Base-by-base conservation (phyloP, 1,284 basidiomycete genomes). In the Stereum hirsutum region DNA sequence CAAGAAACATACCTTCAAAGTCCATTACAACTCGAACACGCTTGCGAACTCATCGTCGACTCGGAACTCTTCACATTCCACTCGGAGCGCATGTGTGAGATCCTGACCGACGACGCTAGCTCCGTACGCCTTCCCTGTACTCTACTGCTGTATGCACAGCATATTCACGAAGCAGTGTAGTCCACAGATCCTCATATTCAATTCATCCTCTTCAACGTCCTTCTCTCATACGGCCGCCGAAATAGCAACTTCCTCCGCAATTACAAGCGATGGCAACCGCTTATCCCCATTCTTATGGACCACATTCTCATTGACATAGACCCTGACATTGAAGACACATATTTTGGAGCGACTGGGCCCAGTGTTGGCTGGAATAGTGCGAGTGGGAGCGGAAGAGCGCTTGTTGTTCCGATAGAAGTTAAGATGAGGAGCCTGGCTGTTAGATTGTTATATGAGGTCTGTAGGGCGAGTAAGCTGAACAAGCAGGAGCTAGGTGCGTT, bases 21-120 rank as follows among this genome's bases (percentile, higher is more conserved):
- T 41, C 80, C 80, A 6, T 59, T 81, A n/a, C 88, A 92, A 53
- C 72, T 95, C 41, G 76, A 88, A 47, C 81, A 89, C 55, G 89
- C 89, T 7, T 82, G 86, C 54, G 66, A 72, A 26, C 62, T 85
- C 28, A 65, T 95, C 14, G 66, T 93, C 38, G 76, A 79, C 46
- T 90, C 86, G 0, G 90, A 93, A 53, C 70, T 96, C 35, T 94
- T 95, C 53, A 62, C 74, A 4, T 92, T 86, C 55, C 89, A 95
- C 57, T 89, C 87, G 2, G 89, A 91, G 55, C 70, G 92, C 27
- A 93, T 94, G 88, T 80, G 83, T 44, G 85, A 88, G 51, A 72
- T 81, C 28, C 66, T 91, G 36, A 69, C 84, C 35, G 70, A 78
- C 24, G 82, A 90, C 48, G 77, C 78, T 6, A 73, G 78, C 56